A percentile compares a stretch with the other conserved stretches of the same genome.
These are phyloP conservation scores for Globisporangium acanthophoron DNA, from an alignment of 352 stramenopile species.

Conservation along the genomic window DNA sequence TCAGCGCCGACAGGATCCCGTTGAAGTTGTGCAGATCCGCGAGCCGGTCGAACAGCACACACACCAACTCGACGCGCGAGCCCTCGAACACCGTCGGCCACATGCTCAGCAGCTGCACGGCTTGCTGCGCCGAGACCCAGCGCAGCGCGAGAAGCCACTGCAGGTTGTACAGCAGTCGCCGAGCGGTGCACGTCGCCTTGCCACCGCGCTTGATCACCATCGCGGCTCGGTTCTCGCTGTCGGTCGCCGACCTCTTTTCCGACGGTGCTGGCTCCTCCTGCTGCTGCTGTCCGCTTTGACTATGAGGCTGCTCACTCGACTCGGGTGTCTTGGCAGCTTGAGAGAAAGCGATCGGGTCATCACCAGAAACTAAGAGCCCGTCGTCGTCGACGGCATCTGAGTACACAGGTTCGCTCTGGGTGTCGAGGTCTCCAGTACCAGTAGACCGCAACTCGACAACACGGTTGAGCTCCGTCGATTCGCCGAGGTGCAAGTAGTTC, in stretches of 20 bases:
- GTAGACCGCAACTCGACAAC: constrained; percentile 28
- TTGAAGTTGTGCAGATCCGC: constrained; percentile 70
- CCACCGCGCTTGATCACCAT: constrained; percentile 24
- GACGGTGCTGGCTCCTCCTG: not conserved
- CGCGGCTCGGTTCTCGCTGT: constrained; percentile 15
- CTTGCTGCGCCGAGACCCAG: constrained; percentile 65
- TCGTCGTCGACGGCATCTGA: not conserved
- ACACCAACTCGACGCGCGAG: constrained; percentile 56
- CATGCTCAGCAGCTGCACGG: constrained; percentile 33
- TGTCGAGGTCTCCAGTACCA: not conserved
- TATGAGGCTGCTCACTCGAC: not conserved
- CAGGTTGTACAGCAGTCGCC: constrained; percentile 59
- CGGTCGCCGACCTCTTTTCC: constrained; percentile 15
- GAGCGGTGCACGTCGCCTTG: constrained; percentile 45
- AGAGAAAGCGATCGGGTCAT: not conserved
- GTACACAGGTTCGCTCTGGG: no score
- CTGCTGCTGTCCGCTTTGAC: constrained; percentile 4
- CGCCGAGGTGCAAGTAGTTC: constrained; percentile 59
- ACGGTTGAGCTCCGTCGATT: constrained; percentile 28
- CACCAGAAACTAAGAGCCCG: not conserved
- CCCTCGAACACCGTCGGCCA: constrained; percentile 45
- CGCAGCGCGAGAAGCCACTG: constrained; percentile 65
- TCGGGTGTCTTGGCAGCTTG: not conserved
- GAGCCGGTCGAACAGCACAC: constrained; percentile 62
- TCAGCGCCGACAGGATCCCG: constrained; percentile 48